Evolutionary conservation across 495 filamentous ascomycete genomes (phyloP).

Genomic region (Penicillium turbatum): DNA sequence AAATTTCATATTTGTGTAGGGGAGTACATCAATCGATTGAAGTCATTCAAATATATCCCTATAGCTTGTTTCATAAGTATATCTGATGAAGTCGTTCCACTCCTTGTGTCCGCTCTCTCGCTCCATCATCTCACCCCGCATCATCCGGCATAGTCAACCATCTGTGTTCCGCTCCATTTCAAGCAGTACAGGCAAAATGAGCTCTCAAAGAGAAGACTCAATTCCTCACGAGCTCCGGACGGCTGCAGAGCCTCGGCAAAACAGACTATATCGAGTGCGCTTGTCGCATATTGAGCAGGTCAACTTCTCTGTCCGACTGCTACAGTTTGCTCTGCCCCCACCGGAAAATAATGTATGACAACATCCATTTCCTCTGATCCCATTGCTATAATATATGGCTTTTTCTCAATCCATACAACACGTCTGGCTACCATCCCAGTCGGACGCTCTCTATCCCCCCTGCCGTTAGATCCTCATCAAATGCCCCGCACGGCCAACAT

Average conservation of each 20-base stretch:
- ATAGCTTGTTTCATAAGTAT: neutral
- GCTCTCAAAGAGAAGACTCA: constrained; percentile 31
- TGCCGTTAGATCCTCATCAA: neutral
- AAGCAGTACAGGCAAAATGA: constrained; percentile 23
- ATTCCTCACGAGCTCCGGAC: constrained; percentile 62
- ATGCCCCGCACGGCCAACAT: neutral
- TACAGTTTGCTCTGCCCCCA: constrained; percentile 39
- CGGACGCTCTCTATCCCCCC: neutral
- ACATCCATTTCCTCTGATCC: constrained; percentile 1
- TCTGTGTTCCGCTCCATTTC: neutral
- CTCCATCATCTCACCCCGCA: neutral
- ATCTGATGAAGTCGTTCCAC: constrained; percentile 1
- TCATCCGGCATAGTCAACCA: neutral
- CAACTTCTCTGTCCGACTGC: constrained; percentile 47
- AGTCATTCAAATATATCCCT: neutral
- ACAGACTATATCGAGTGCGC: constrained; percentile 47
- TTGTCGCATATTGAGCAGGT: constrained; percentile 46
- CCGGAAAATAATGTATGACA: constrained; percentile 22
- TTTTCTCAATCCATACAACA: neutral
- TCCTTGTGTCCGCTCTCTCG: neutral
- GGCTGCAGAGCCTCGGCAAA: constrained; percentile 63
- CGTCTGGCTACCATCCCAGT: neutral
- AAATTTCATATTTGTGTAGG: neutral
- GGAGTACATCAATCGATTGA: neutral
- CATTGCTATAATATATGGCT: neutral